These are phyloP conservation scores for Penicillium maclennaniae DNA, from an alignment of 495 filamentous ascomycete genomes.

Conservation along the genomic window DNA sequence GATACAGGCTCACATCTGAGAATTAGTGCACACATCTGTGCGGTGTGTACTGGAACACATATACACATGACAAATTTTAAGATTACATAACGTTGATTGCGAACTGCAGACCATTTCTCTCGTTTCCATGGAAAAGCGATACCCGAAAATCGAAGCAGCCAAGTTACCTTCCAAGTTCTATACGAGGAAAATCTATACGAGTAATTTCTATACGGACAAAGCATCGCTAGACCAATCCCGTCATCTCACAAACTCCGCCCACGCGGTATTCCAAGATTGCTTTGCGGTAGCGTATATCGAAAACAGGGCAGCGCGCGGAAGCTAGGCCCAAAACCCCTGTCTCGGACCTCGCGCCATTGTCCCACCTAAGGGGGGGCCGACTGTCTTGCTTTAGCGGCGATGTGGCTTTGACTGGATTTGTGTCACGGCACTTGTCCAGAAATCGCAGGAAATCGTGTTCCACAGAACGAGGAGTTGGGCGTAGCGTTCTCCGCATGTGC, in stretches of 20 bases:
- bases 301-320: slow-evolving; percentile 23
- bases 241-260: neutral
- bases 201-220: neutral
- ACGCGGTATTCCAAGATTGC: neutral
- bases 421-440: slow-evolving; percentile 6
- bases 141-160: neutral
- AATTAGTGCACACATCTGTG: too few species aligned
- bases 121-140: neutral
- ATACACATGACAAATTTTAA: too few species aligned
- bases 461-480: neutral
- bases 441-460: neutral
- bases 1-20: too few species aligned
- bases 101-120: too few species aligned
- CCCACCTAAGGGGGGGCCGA: slow-evolving; percentile 1
- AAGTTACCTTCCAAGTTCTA: neutral
- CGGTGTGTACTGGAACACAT: too few species aligned
- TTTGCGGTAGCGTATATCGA: slow-evolving; percentile 5
- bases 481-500: neutral
- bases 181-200: too few species aligned
- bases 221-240: neutral
- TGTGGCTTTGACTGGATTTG: slow-evolving; percentile 8
- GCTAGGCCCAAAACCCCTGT: slow-evolving; percentile 15
- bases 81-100: too few species aligned
- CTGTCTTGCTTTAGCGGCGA: slow-evolving; percentile 17
- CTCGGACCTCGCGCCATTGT: slow-evolving; percentile 15